Evolutionary conservation across 495 filamentous ascomycete species (phyloP), one percentile per base, ranked within the genome.

Genomic region (Penicillium tannophilum): DNA sequence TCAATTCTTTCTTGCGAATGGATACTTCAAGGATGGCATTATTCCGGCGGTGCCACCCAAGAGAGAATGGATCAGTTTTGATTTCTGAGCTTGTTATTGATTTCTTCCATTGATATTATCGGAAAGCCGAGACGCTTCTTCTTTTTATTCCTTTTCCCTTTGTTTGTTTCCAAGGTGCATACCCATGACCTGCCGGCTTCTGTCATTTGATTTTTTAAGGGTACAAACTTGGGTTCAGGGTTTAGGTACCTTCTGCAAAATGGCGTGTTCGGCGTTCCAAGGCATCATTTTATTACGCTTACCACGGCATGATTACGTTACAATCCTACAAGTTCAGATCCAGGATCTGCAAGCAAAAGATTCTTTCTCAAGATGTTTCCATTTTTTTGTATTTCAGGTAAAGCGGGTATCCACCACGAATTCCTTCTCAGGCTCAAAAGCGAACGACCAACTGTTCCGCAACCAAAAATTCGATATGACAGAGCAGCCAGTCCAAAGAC

Each of bases 21-120:
- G 88, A 3, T 67, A 62, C 44, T 93, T 92, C 64, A 78, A 80
- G 51, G 83, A 84, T 43, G 82, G 82, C 2, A 54, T 84, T 1
- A 83, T 93, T 66, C 91, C 91, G 0, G 77, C 85, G 54, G 77
- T 90, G 19, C 86, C 91, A 33, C 91, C 91, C 3, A 86, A 84
- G 79, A 79, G 80, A 52, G 90, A 90, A 71, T 90, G 83, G 78
- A 84, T 88, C 63, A 65, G 74, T n/a, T 93, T 86, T 76, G 82
- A 90, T 65, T 87, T 90, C 66, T 90, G 68, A 74, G 36, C 20
- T 19, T 42, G 4, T 41, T n/a, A 14, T 14, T 14, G 3, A 3
- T 33, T 12, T 3, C 47, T 19, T 33, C 14, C 8, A 16, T 50
- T 50, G 28, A 28, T 28, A 36, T 12, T 11, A 9, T 36, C 33